Percentiles rank a stretch among this genome's conserved stretches.
Conservation (phyloP, 805 yeast genomes). For the Kluyveromyces lactis region DNA sequence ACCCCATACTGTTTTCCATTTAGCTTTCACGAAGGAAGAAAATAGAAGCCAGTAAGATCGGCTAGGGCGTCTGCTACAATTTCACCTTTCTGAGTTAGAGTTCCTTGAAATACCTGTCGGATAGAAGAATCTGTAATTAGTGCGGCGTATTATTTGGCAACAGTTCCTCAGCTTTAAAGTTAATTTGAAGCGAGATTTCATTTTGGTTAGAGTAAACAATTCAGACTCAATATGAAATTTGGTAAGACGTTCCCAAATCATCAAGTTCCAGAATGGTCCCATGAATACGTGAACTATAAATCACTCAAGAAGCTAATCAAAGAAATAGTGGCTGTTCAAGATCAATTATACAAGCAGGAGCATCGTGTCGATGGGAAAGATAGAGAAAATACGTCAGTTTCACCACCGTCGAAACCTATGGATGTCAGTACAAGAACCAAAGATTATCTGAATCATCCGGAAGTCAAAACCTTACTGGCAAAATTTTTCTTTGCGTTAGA, state of each 20-base stretch:
- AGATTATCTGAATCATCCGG: conserved; percentile 30
- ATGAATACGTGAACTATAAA: conserved; percentile 78
- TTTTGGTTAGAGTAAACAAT: too few species aligned
- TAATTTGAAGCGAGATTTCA: too few species aligned
- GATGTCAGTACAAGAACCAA: conserved; percentile 9
- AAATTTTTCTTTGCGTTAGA: conserved; percentile 73
- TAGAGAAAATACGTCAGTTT: not conserved
- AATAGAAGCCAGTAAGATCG: too few species aligned
- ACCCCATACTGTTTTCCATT: too few species aligned
- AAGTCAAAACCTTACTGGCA: conserved; percentile 42
- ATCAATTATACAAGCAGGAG: conserved; percentile 20
- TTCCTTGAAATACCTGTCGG: too few species aligned
- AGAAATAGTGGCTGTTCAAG: conserved; percentile 41
- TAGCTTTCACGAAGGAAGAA: too few species aligned
- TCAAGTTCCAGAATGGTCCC: conserved; percentile 91
- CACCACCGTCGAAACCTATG: conserved; percentile 12
- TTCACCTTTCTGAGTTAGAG: too few species aligned
- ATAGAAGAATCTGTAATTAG: too few species aligned
- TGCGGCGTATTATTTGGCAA: too few species aligned
- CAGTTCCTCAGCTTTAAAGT: too few species aligned
- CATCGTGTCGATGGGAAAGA: conserved; percentile 1
- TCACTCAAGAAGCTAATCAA: conserved; percentile 52
- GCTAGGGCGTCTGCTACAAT: too few species aligned
- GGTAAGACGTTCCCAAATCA: conserved; percentile 74
- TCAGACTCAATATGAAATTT: conserved; percentile 52